phyloP scores from a whole-genome alignment of 129 eudicot species.

The Pulicaria dysenterica region DNA sequence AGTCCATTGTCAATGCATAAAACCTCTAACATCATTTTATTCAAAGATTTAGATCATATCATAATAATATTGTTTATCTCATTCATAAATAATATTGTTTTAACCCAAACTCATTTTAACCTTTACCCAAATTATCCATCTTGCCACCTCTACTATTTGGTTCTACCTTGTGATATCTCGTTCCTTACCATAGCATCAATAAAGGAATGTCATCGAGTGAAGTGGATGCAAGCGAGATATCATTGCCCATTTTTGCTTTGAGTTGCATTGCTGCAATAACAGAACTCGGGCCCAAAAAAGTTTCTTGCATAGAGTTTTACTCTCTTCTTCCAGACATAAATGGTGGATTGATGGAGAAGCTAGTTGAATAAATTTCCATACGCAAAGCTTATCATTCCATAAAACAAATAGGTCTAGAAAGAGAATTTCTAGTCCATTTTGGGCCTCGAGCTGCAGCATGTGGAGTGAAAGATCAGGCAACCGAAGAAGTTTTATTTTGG shows the following conservation, averaged over 20 bases:
- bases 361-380: slow-evolving; percentile 75
- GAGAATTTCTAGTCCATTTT: slow-evolving; percentile 90
- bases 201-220: slow-evolving; percentile 51
- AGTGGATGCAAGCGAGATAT: slow-evolving; percentile 72
- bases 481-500: slow-evolving; percentile 93
- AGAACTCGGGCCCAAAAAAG: slow-evolving; percentile 93
- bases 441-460: slow-evolving; percentile 87
- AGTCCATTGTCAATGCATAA: too few relatives aligned
- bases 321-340: slow-evolving; percentile 72
- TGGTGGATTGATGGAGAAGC: slow-evolving; percentile 90
- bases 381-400: slow-evolving; percentile 63
- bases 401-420: slow-evolving; percentile 65
- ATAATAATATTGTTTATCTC: too few relatives aligned
- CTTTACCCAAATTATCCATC: too few relatives aligned
- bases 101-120: too few relatives aligned
- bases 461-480: slow-evolving; percentile 58
- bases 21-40: too few relatives aligned
- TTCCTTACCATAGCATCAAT: slow-evolving; percentile 51
- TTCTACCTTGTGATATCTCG: slow-evolving; percentile 1
- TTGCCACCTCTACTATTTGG: too few relatives aligned
- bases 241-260: slow-evolving; percentile 80
- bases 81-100: too few relatives aligned
- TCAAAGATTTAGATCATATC: too few relatives aligned
- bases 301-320: slow-evolving; percentile 82
- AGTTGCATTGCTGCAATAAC: slow-evolving; percentile 81